phyloP scores from a whole-genome alignment of 2,329 filamentous ascomycete genomes.

The Colletotrichum spaethianum region DNA sequence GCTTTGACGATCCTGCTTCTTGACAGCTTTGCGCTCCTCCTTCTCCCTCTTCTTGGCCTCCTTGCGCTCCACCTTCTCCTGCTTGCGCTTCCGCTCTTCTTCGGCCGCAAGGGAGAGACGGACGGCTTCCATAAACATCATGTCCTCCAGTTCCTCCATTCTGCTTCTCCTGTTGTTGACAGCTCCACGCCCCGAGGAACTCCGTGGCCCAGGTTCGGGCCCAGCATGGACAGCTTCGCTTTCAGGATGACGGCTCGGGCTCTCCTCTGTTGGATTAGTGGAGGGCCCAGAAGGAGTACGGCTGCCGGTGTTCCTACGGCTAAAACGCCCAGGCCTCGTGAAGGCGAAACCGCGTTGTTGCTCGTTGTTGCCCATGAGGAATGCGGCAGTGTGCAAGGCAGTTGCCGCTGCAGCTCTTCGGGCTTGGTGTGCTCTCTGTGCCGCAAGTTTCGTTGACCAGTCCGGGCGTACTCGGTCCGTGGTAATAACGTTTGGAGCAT shows the following conservation, averaged over 20 bases:
- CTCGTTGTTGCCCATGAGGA: conserved; percentile 81
- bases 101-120: conserved; percentile 91
- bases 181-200: conserved; percentile 48
- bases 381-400: conserved; percentile 93
- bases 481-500: conserved; percentile 87
- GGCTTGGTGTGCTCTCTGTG: conserved; percentile 87
- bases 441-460: conserved; percentile 90
- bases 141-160: conserved; percentile 92
- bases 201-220: conserved; percentile 52
- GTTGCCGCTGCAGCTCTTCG: conserved; percentile 93
- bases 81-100: conserved; percentile 90
- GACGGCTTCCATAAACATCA: conserved; percentile 99
- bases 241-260: conserved; percentile 46
- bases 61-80: conserved; percentile 85
- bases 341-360: conserved; percentile 64
- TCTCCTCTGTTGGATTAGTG: conserved; percentile 50
- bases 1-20: conserved; percentile 66
- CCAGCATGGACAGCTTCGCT: conserved; percentile 47
- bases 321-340: conserved; percentile 64
- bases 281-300: conserved; percentile 46
- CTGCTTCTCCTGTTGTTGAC: conserved; percentile 60
- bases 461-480: conserved; percentile 94
- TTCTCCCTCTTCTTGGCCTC: conserved; percentile 89
- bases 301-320: conserved; percentile 67
- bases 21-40: conserved; percentile 83